phyloP scores from a whole-genome alignment of 1,284 basidiomycete genomes.

The Ceratobasidium sp. region DNA sequence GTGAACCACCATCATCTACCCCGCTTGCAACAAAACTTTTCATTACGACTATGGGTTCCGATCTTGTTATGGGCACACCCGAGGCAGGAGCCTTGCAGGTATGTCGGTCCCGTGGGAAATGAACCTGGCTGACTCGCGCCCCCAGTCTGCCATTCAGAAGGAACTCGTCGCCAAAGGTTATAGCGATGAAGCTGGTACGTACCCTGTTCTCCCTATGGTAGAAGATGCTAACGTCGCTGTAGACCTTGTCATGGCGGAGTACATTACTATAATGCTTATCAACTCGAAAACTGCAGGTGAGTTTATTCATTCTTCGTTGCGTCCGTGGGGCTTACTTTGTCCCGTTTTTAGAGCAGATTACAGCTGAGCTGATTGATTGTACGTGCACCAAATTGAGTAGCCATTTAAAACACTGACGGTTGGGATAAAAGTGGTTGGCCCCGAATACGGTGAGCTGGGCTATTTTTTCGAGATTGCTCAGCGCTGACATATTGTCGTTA shows the following conservation, averaged over 20 bases:
- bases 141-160: conserved; percentile 82
- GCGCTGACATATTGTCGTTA: conserved; percentile 55
- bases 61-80: conserved; percentile 82
- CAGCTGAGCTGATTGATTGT: conserved; percentile 84
- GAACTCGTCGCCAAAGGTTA: conserved; percentile 83
- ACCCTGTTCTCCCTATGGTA: conserved; percentile 7
- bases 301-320: conserved; percentile 53
- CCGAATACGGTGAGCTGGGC: conserved; percentile 74
- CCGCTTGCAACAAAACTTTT: conserved; percentile 26
- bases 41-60: conserved; percentile 70
- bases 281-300: conserved; percentile 86
- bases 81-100: conserved; percentile 80
- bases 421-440: conserved; percentile 72
- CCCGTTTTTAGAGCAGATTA: conserved; percentile 76
- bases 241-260: conserved; percentile 93
- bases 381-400: conserved; percentile 56
- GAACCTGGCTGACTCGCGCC: conserved; percentile 36
- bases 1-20: conserved; percentile 49
- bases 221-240: conserved; percentile 41
- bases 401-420: not conserved
- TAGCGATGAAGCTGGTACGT: conserved; percentile 79
- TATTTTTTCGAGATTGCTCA: not conserved
- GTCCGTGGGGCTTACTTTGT: not conserved
- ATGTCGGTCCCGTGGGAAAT: conserved; percentile 49
- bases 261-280: conserved; percentile 92